Evolutionary conservation across 345 rosid species (phyloP).

Genomic region (Salix arbutifolia): DNA sequence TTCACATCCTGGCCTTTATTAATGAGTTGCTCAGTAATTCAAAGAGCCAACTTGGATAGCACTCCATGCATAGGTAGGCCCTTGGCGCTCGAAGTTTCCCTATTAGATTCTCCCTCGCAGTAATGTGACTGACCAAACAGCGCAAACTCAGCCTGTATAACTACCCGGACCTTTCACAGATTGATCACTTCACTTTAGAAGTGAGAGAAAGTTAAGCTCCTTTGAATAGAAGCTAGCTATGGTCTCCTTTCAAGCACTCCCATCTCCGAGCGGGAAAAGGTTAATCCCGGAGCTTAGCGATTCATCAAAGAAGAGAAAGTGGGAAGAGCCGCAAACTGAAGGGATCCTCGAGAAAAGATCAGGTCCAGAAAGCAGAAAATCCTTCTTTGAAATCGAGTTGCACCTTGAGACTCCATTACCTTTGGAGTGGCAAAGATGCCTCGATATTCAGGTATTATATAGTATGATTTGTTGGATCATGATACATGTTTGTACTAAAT

Average conservation of each 20-base stretch:
- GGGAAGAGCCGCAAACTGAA: slow-evolving; percentile 27
- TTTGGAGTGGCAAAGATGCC: slow-evolving; percentile 53
- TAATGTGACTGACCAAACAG: slow-evolving; percentile 15
- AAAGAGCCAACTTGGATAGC: slow-evolving; percentile 46
- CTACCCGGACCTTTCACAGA: slow-evolving; percentile 17
- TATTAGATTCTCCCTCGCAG: slow-evolving; percentile 25
- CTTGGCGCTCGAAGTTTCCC: slow-evolving; percentile 18
- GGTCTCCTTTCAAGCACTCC: slow-evolving; percentile 44
- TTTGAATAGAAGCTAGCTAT: slow-evolving; percentile 12
- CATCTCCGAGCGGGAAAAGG: slow-evolving; percentile 31
- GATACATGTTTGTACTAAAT: neutral
- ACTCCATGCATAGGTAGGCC: slow-evolving; percentile 48
- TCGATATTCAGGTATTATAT: slow-evolving; percentile 55
- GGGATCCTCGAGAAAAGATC: slow-evolving; percentile 23
- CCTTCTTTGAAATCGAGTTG: slow-evolving; percentile 38
- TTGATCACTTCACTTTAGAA: slow-evolving; percentile 10
- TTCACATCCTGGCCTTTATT: slow-evolving; percentile 15
- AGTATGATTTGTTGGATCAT: neutral
- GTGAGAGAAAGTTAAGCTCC: neutral
- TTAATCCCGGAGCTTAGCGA: slow-evolving; percentile 24
- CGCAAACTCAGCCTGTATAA: slow-evolving; percentile 31
- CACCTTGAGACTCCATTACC: slow-evolving; percentile 52
- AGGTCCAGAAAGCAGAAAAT: slow-evolving; percentile 15
- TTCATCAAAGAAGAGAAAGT: slow-evolving; percentile 52
- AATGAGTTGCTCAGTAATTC: slow-evolving; percentile 18